A percentile compares a stretch with the other conserved stretches of the same genome.
These are phyloP conservation scores for Ceratocystis alfenasii DNA, from an alignment of 2,329 filamentous ascomycete genomes.

Conservation along the genomic window DNA sequence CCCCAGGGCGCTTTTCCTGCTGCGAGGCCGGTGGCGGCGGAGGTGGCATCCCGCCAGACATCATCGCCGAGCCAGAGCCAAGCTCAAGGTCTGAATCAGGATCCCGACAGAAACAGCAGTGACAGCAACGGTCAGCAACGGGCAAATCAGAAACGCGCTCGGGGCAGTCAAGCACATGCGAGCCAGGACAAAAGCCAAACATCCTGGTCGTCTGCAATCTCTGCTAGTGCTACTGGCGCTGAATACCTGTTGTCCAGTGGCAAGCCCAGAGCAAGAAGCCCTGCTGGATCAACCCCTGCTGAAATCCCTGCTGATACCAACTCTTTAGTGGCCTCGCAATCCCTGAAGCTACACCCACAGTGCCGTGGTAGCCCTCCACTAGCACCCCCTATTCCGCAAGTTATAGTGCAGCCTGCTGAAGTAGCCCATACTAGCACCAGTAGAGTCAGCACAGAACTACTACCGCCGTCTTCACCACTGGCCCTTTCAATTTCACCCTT, in stretches of 20 bases:
- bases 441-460: no score
- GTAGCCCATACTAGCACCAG: neutral
- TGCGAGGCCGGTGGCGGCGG: neutral
- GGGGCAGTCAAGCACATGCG: neutral
- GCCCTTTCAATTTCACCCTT: neutral
- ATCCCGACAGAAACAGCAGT: neutral
- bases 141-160: neutral
- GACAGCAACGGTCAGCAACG: neutral
- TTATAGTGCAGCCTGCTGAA: slow-evolving; percentile 7
- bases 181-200: neutral
- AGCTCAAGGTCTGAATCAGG: neutral
- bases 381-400: neutral
- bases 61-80: neutral
- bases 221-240: neutral
- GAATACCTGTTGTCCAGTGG: neutral
- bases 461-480: neutral
- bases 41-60: neutral
- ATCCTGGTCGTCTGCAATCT: slow-evolving; percentile 8
- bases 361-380: neutral
- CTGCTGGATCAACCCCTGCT: neutral
- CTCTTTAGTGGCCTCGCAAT: neutral
- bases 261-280: neutral
- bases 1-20: neutral
- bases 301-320: neutral
- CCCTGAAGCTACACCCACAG: neutral